These are phyloP conservation scores for Clitoria ternatea DNA, from an alignment of 306 rosid species.

Conservation along the genomic window DNA sequence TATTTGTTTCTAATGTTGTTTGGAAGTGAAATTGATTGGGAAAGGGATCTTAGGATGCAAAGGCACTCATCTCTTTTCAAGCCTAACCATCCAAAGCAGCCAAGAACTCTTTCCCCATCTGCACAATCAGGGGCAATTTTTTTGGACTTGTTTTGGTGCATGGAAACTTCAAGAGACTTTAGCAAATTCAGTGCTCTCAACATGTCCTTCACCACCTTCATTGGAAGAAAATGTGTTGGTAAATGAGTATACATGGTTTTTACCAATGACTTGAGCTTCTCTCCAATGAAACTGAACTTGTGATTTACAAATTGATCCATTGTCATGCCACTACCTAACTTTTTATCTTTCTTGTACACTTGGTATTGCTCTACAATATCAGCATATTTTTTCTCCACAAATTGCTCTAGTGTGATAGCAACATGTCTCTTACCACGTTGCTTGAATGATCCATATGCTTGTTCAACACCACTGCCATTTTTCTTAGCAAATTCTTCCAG, in stretches of 20 bases:
- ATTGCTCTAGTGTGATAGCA: slow-evolving; percentile 30
- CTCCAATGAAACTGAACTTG: background rate
- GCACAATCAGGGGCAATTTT: background rate
- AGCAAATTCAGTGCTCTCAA: slow-evolving; percentile 19
- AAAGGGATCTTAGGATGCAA: background rate
- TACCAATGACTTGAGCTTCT: slow-evolving; percentile 7
- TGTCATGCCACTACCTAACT: background rate
- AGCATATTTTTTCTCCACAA: slow-evolving; percentile 11
- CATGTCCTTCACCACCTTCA: slow-evolving; percentile 9
- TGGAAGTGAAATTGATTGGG: slow-evolving; percentile 8
- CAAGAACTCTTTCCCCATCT: background rate
- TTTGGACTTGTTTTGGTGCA: background rate
- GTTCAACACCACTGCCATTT: background rate
- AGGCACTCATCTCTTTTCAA: slow-evolving; percentile 4
- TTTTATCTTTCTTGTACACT: background rate
- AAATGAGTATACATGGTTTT: slow-evolving; percentile 37
- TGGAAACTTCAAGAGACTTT: slow-evolving; percentile 5
- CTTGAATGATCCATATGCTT: slow-evolving; percentile 8
- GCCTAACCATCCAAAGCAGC: background rate
- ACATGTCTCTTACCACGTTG: background rate
- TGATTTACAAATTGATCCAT: slow-evolving; percentile 32
- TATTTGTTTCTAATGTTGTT: background rate
- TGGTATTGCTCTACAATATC: background rate
- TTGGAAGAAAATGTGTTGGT: slow-evolving; percentile 43
- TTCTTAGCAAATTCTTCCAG: slow-evolving; percentile 28